These are phyloP conservation scores for Glycine tomentella DNA, from an alignment of 306 rosid species.

Conservation along the genomic window DNA sequence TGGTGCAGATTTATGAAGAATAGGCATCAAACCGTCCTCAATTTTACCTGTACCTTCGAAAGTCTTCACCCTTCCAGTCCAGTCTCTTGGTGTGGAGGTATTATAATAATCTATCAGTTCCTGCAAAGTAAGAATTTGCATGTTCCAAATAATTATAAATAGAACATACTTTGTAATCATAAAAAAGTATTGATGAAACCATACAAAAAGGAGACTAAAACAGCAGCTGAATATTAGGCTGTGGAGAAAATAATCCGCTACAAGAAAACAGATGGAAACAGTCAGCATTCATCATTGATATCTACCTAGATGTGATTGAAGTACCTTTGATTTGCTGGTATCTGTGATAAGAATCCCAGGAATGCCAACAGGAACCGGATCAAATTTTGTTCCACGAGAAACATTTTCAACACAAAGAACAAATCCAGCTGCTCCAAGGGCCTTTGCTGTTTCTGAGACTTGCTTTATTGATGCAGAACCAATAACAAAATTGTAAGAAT, in stretches of 20 bases:
- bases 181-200: conserved; percentile 15
- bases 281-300: conserved; percentile 27
- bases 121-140: conserved; percentile 55
- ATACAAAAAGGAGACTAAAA: conserved; percentile 20
- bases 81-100: conserved; percentile 85
- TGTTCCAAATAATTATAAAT: conserved; percentile 40
- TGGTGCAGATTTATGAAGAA: conserved; percentile 94
- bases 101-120: conserved; percentile 92
- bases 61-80: conserved; percentile 96
- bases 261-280: neutral
- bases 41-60: conserved; percentile 82
- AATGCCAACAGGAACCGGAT: conserved; percentile 90
- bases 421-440: conserved; percentile 98
- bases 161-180: conserved; percentile 22
- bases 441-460: conserved; percentile 89
- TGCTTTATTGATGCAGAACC: conserved; percentile 91
- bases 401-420: conserved; percentile 94
- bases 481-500: conserved; percentile 88
- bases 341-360: conserved; percentile 93
- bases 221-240: conserved; percentile 5
- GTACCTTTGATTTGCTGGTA: conserved; percentile 84
- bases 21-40: conserved; percentile 89
- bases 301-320: conserved; percentile 30
- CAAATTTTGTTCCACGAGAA: conserved; percentile 89
- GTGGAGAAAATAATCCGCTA: neutral